Evolutionary conservation across 352 stramenopile species (phyloP).

Genomic region (Pythium brachiatum): DNA sequence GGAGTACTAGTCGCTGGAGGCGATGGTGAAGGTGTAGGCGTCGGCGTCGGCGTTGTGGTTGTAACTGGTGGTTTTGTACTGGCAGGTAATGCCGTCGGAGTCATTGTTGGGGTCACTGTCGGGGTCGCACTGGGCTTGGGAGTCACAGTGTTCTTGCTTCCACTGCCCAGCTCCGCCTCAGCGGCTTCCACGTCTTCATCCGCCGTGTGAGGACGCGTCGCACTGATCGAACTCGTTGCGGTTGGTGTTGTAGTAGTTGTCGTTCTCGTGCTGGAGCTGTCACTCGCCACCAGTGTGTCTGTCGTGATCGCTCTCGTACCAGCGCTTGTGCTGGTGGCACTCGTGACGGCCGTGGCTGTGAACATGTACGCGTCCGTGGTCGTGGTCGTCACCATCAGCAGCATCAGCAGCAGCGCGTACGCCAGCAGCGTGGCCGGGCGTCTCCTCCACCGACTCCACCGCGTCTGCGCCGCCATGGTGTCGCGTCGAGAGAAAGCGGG

Average conservation of each 20-base stretch:
- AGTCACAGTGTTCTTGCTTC: background rate
- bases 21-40: too few species aligned
- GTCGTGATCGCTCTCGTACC: background rate
- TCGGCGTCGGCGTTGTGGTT: too few species aligned
- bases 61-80: background rate
- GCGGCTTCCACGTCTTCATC: slow-evolving; percentile 22
- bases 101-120: background rate
- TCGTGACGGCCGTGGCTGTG: background rate
- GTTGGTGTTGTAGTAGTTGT: background rate
- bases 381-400: background rate
- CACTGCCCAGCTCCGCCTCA: slow-evolving; percentile 8
- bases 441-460: background rate
- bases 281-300: background rate
- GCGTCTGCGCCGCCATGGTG: slow-evolving; percentile 1
- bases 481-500: background rate
- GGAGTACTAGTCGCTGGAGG: too few species aligned
- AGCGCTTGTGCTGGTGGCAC: too few species aligned
- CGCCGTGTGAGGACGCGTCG: slow-evolving; percentile 11
- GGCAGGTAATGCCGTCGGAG: background rate
- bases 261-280: background rate
- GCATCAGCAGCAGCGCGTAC: slow-evolving; percentile 4
- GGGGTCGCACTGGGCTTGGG: background rate
- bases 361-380: slow-evolving; percentile 8
- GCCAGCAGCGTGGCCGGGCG: background rate
- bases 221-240: background rate